A percentile compares a stretch with the other conserved stretches of the same genome.
phyloP scores from a whole-genome alignment of 2,329 filamentous ascomycete genomes.

The Aspergillus cejpii region DNA sequence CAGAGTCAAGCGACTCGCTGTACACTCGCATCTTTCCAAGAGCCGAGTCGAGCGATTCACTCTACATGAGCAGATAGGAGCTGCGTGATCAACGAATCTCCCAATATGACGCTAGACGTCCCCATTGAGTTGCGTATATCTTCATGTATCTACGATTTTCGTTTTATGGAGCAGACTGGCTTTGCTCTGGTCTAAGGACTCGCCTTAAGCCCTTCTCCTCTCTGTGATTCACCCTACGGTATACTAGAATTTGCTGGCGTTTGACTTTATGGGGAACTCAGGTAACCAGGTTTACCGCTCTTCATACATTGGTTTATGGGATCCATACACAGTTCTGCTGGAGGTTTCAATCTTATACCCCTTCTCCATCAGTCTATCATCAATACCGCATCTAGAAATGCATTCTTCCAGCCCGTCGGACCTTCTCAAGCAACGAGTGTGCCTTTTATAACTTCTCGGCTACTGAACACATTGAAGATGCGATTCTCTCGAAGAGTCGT shows the following conservation, averaged over 20 bases:
- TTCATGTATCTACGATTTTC: constrained; percentile 6
- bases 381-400: no score
- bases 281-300: no score
- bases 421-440: no score
- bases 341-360: no score
- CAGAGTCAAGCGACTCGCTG: constrained; percentile 33
- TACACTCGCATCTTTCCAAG: constrained; percentile 33
- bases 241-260: constrained; percentile 3
- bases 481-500: no score
- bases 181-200: not conserved
- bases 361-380: no score
- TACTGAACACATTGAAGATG: no score
- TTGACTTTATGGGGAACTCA: constrained; percentile 1
- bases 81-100: not conserved
- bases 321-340: no score
- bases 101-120: not conserved
- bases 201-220: not conserved
- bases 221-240: not conserved
- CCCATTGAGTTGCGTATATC: not conserved
- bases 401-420: no score
- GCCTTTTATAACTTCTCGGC: no score
- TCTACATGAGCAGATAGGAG: constrained; percentile 28
- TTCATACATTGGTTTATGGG: no score
- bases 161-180: not conserved
- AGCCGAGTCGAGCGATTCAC: constrained; percentile 33